These are phyloP conservation scores for Trametes cingulata DNA, from an alignment of 768 basidiomycete genomes.

Conservation along the genomic window DNA sequence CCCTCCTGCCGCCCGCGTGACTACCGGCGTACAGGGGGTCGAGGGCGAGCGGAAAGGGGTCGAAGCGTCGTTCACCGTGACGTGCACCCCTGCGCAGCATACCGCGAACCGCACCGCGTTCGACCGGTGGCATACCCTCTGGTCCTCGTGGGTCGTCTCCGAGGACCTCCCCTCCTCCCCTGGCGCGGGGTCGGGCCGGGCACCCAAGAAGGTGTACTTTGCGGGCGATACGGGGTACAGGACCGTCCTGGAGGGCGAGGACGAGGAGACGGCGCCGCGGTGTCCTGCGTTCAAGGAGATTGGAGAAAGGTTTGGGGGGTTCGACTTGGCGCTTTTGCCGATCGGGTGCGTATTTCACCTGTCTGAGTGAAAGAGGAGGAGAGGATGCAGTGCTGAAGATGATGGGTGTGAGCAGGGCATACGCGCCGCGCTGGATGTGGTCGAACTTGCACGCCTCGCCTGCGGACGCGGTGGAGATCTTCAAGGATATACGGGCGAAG, in stretches of 20 bases:
- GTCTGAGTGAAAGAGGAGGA: no score
- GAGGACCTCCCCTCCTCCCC: conserved; percentile 44
- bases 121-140: conserved; percentile 60
- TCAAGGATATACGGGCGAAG: conserved; percentile 61
- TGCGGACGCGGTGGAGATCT: conserved; percentile 66
- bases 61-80: conserved; percentile 43
- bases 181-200: conserved; percentile 23
- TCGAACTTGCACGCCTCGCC: conserved; percentile 66
- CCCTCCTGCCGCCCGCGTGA: conserved; percentile 12
- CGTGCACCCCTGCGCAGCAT: conserved; percentile 68
- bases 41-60: no score
- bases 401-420: conserved; percentile 45
- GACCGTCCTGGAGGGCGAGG: conserved; percentile 44
- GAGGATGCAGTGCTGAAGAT: neutral
- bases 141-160: conserved; percentile 67
- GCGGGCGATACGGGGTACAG: conserved; percentile 72
- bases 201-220: conserved; percentile 54
- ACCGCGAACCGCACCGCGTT: conserved; percentile 49
- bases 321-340: conserved; percentile 71
- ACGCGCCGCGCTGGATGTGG: conserved; percentile 55
- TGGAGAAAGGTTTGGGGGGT: conserved; percentile 58
- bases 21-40: no score
- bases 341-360: conserved; percentile 48
- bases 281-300: conserved; percentile 79
- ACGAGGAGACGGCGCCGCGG: conserved; percentile 51